These are phyloP conservation scores for Coniochaeta sp. DNA, from an alignment of 2,329 filamentous ascomycete genomes.

Conservation along the genomic window DNA sequence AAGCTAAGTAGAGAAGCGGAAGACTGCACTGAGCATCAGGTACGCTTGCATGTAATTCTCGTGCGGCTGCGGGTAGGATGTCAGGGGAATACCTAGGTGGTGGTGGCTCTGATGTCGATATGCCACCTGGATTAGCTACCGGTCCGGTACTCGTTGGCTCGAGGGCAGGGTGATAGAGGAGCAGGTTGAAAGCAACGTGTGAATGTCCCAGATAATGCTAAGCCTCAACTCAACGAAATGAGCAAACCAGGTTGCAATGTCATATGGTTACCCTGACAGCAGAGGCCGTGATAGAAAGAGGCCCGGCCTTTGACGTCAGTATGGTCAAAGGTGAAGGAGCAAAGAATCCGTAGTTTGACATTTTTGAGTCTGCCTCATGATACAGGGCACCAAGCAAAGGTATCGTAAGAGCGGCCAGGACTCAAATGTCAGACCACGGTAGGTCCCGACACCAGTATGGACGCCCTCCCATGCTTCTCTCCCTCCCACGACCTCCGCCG, in stretches of 20 bases:
- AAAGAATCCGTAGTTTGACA: not conserved
- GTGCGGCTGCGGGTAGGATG: not conserved
- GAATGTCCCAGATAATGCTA: no score
- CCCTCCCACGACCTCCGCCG: not conserved
- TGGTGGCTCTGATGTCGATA: not conserved
- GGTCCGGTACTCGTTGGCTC: no score
- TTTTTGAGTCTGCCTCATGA: not conserved
- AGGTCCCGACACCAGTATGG: not conserved
- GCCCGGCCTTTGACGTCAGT: not conserved
- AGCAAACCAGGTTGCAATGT: not conserved
- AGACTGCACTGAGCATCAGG: not conserved
- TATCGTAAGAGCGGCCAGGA: not conserved
- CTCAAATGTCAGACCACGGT: not conserved
- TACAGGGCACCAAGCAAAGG: not conserved
- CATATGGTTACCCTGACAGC: not conserved
- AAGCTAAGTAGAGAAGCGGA: not conserved
- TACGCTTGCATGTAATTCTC: not conserved
- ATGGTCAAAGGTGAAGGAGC: not conserved
- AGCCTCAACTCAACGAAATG: not conserved
- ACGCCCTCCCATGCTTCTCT: not conserved
- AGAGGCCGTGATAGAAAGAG: not conserved
- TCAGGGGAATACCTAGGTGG: not conserved
- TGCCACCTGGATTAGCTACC: not conserved
- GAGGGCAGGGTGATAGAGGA: no score
- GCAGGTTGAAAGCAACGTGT: no score